Evolutionary conservation across 2,329 filamentous ascomycete genomes (phyloP).

Genomic region (Aspergillus sclerotialis): DNA sequence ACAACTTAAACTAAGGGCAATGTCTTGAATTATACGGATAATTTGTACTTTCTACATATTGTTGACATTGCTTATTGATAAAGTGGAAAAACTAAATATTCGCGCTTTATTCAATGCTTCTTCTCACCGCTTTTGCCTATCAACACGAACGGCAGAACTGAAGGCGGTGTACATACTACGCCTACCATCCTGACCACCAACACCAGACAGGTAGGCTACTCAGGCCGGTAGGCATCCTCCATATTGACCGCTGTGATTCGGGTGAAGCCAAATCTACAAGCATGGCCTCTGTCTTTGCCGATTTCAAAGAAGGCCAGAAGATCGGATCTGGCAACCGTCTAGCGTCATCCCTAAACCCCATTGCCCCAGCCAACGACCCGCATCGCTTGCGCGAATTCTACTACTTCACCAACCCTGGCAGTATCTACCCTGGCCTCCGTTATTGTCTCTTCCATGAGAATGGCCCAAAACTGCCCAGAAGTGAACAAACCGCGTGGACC

Average conservation of each 20-base stretch:
- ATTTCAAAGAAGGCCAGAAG: slow-evolving; percentile 64
- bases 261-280: slow-evolving; percentile 7
- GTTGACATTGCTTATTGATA: no score
- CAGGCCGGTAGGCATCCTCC: no score
- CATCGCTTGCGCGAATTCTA: slow-evolving; percentile 64
- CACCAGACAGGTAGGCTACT: no score
- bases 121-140: neutral
- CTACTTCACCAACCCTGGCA: slow-evolving; percentile 61
- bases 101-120: no score
- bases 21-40: no score
- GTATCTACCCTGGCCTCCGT: slow-evolving; percentile 62
- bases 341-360: slow-evolving; percentile 67
- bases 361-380: slow-evolving; percentile 55
- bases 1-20: no score
- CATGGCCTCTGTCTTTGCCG: slow-evolving; percentile 68
- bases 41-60: no score
- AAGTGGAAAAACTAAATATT: no score
- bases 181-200: slow-evolving; percentile 1
- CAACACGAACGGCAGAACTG: slow-evolving; percentile 7
- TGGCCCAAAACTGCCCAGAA: slow-evolving; percentile 50
- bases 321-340: slow-evolving; percentile 63
- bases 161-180: slow-evolving; percentile 2
- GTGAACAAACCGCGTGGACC: slow-evolving; percentile 73
- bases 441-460: slow-evolving; percentile 60
- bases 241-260: no score